Percentiles rank a stretch among this genome's conserved stretches.
Conservation (phyloP, 169 alveolate species). For the Ichthyophthirius multifiliis region DNA sequence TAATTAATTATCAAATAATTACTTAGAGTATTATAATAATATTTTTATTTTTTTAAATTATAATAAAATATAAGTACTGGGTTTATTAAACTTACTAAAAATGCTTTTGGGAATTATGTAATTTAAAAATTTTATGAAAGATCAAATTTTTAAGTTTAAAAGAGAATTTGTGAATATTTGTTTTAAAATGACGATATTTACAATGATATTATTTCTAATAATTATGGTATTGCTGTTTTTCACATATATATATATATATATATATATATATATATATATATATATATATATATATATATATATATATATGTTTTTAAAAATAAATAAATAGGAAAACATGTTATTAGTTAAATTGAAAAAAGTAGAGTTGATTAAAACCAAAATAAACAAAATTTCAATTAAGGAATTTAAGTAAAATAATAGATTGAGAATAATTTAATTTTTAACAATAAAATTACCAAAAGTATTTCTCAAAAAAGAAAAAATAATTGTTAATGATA, state of each 20-base stretch:
- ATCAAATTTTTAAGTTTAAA: neutral
- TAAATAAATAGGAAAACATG: neutral
- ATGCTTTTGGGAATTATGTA: constrained; percentile 33
- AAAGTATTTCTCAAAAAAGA: too few relatives aligned
- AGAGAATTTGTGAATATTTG: neutral
- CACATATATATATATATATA: neutral
- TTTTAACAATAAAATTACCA: too few relatives aligned
- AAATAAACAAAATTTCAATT: too few relatives aligned
- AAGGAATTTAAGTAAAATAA: too few relatives aligned
- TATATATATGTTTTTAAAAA: neutral
- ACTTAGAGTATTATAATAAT: neutral
- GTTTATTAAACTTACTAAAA: constrained; percentile 16
- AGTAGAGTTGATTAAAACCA: neutral
- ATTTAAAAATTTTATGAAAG: constrained; percentile 13
- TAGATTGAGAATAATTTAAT: too few relatives aligned
- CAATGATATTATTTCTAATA: neutral
- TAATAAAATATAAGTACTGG: neutral
- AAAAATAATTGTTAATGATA: too few relatives aligned
- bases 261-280: neutral
- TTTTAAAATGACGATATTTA: neutral
- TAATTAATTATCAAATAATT: neutral
- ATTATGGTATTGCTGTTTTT: constrained; percentile 2
- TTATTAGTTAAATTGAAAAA: neutral
- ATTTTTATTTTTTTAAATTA: too few relatives aligned
- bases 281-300: neutral